These are phyloP conservation scores for Erythrophleum fordii DNA, from an alignment of 306 rosid species.

Conservation along the genomic window DNA sequence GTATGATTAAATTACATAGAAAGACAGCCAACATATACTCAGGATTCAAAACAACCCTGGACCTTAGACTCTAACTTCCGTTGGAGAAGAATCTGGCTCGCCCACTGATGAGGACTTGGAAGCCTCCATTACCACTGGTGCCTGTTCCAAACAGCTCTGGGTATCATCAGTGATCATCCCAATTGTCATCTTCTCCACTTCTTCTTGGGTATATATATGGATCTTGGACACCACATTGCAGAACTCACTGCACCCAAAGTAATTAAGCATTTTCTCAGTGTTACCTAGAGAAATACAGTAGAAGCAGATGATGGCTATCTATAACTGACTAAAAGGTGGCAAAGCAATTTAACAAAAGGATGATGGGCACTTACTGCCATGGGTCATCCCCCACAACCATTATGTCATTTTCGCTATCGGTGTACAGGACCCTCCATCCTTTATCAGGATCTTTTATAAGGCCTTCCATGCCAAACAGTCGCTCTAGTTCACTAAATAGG, in stretches of 20 bases:
- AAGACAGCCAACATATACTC: conserved; percentile 30
- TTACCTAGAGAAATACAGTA: conserved; percentile 12
- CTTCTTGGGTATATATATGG: conserved; percentile 83
- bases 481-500: conserved; percentile 82
- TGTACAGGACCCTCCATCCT: conserved; percentile 91
- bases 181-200: conserved; percentile 93
- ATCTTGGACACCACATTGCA: conserved; percentile 83
- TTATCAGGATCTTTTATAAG: conserved; percentile 75
- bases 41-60: conserved; percentile 20
- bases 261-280: conserved; percentile 15
- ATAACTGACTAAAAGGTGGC: conserved; percentile 21
- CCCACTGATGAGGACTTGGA: conserved; percentile 94
- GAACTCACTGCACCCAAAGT: conserved; percentile 75
- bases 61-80: conserved; percentile 61
- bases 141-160: conserved; percentile 89
- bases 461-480: conserved; percentile 94
- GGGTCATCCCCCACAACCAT: conserved; percentile 98
- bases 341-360: conserved; percentile 36
- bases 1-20: conserved; percentile 35
- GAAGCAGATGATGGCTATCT: conserved; percentile 4
- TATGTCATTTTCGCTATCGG: conserved; percentile 93
- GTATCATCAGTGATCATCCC: conserved; percentile 81
- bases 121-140: conserved; percentile 65
- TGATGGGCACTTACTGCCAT: conserved; percentile 76
- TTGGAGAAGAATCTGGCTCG: conserved; percentile 88